These are phyloP conservation scores for Trichosphaerium sp. DNA, from an alignment of 78 protist species.

Conservation along the genomic window DNA sequence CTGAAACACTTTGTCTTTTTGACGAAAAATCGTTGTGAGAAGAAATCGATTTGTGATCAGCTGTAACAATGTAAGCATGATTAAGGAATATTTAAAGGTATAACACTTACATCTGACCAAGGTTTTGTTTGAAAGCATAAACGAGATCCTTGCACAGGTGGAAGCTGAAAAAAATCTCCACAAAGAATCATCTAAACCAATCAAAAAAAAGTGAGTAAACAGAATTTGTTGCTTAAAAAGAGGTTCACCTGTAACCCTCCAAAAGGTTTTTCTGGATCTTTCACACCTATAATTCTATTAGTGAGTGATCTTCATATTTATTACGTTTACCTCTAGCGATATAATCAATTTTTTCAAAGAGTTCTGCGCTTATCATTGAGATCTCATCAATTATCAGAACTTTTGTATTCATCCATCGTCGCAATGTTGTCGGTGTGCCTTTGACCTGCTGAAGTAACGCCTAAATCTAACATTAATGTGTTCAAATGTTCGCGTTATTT, in stretches of 20 bases:
- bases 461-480: no score
- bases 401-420: constrained; percentile 31
- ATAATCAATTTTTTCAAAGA: constrained; percentile 57
- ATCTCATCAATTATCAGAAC: constrained; percentile 73
- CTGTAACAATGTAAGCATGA: no score
- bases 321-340: constrained; percentile 25
- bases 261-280: constrained; percentile 47
- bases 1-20: constrained; percentile 20
- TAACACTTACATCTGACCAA: constrained; percentile 1
- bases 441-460: not conserved
- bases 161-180: constrained; percentile 79
- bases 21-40: constrained; percentile 20
- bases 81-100: no score
- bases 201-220: no score
- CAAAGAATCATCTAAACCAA: no score
- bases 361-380: constrained; percentile 54
- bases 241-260: constrained; percentile 83
- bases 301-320: not conserved
- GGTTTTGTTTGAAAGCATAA: constrained; percentile 31
- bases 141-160: constrained; percentile 37
- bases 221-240: no score
- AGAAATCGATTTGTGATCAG: not conserved
- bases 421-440: not conserved
- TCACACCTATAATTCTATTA: not conserved
- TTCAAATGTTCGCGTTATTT: no score